Evolutionary conservation across 2,329 filamentous ascomycete genomes (phyloP).

Genomic region (Aspergillus floridensis): DNA sequence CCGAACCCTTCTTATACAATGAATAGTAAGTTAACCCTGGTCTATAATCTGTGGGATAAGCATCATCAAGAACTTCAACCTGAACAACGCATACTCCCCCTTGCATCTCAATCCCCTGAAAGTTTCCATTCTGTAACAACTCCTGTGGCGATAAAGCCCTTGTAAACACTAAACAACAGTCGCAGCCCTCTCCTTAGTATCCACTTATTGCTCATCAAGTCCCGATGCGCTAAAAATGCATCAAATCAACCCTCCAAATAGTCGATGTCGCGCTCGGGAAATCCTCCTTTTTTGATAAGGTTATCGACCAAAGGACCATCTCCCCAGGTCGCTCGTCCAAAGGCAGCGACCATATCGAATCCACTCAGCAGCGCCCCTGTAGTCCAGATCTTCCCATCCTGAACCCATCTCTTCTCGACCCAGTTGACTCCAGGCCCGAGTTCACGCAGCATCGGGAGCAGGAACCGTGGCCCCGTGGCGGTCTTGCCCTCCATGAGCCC

Average conservation of each 20-base stretch:
- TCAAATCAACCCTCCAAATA: not conserved
- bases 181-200: no score
- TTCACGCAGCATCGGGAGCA: not conserved
- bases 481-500: not conserved
- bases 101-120: no score
- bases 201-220: no score
- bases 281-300: not conserved
- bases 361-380: constrained; percentile 5
- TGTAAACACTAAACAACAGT: no score
- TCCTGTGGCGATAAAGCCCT: no score
- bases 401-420: constrained; percentile 7
- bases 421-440: not conserved
- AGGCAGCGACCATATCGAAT: constrained; percentile 2
- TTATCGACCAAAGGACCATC: not conserved
- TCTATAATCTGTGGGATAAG: not conserved
- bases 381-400: constrained; percentile 5
- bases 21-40: no score
- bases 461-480: not conserved
- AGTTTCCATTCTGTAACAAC: no score
- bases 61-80: not conserved
- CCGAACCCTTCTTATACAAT: not conserved
- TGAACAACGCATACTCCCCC: no score
- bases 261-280: not conserved
- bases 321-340: not conserved
- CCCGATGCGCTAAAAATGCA: no score